Evolutionary conservation across 192 early-diverging fungal species (phyloP), one percentile per base, ranked within the genome.

Genomic region (Coemansia sp.): DNA sequence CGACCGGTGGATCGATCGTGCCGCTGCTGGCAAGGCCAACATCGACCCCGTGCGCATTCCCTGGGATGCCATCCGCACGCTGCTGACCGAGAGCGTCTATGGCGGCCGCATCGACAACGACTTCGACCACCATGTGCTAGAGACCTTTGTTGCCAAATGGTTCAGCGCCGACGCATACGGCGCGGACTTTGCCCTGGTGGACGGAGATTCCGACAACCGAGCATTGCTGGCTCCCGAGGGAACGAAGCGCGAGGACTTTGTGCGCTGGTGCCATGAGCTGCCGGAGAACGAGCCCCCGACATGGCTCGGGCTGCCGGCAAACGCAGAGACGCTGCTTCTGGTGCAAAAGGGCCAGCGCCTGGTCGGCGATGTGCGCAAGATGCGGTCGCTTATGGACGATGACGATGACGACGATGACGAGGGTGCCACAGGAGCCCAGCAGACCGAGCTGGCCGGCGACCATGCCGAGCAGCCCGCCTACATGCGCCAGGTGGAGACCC

Each of bases 101-200:
- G 98, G 98, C 68, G 97, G 96, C 29, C 90, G 95, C 56, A 92
- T 99, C 54, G 97, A 99, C 76, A 94, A 87, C 61, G 91, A 87
- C 28, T 89, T 84, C 42, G 98, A 99, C 82, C 93, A 96, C 58
- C 80, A 72, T 19, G 66, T 98, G 25, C 80, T 99, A 45, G 87
- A 92, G 31, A 85, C 86, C 14, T 94, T 99, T 79, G 91, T 98
- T 11, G 84, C 88, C 44, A 65, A 84, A 4, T 83, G 96, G 59
- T 97, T 99, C 80, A 69, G 74, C 0, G 70, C 95, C 13, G 79
- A 79, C 28, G 85, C 88, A 41, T 99, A 91, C 56, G 90, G 95
- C 61, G 53, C 87, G 20, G 88, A 91, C 55, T 97, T 93, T 72
- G 70, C 82, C 6, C 81, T 98, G 57, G 91, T 93, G 0, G 79